Percentiles rank a stretch among this genome's conserved stretches.
Evolutionary conservation across 139 green algal genomes (phyloP).

Genomic region (Micromonas pusilla): DNA sequence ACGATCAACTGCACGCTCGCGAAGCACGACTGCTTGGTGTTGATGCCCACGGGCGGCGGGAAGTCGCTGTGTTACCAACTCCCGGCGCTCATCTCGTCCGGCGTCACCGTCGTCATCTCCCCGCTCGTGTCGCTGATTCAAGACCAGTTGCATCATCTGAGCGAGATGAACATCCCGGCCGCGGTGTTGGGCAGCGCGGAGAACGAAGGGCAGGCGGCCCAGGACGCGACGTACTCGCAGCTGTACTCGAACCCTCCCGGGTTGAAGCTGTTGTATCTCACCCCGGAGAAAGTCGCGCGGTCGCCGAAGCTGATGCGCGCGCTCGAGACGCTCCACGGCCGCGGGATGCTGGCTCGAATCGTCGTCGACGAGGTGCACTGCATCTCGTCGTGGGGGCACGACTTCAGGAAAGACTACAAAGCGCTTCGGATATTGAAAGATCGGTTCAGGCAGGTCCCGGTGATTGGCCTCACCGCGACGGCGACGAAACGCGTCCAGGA

Average conservation of each 20-base stretch:
- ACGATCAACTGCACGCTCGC: slow-evolving; percentile 54
- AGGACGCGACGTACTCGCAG: background rate
- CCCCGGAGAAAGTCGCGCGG: slow-evolving; percentile 74
- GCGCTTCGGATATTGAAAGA: slow-evolving; percentile 41
- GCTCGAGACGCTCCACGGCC: slow-evolving; percentile 54
- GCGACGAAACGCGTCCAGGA: slow-evolving; percentile 55
- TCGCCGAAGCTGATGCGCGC: slow-evolving; percentile 54
- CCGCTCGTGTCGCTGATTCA: slow-evolving; percentile 77
- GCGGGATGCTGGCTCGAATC: slow-evolving; percentile 43
- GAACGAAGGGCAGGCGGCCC: background rate
- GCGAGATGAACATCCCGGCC: slow-evolving; percentile 15
- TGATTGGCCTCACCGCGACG: slow-evolving; percentile 59
- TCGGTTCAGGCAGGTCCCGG: slow-evolving; percentile 40
- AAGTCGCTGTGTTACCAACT: slow-evolving; percentile 74
- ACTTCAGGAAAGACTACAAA: slow-evolving; percentile 64
- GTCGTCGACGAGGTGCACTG: slow-evolving; percentile 67
- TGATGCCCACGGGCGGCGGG: slow-evolving; percentile 91
- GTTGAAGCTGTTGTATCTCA: slow-evolving; percentile 79
- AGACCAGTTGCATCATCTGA: slow-evolving; percentile 64
- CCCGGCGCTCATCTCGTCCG: slow-evolving; percentile 16
- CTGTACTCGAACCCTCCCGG: background rate
- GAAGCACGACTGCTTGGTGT: slow-evolving; percentile 73
- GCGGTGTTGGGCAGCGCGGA: background rate
- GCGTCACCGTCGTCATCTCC: slow-evolving; percentile 51
- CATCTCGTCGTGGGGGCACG: slow-evolving; percentile 53